Conservation (phyloP, 495 filamentous ascomycete species). For the Penicillium nucicola region DNA sequence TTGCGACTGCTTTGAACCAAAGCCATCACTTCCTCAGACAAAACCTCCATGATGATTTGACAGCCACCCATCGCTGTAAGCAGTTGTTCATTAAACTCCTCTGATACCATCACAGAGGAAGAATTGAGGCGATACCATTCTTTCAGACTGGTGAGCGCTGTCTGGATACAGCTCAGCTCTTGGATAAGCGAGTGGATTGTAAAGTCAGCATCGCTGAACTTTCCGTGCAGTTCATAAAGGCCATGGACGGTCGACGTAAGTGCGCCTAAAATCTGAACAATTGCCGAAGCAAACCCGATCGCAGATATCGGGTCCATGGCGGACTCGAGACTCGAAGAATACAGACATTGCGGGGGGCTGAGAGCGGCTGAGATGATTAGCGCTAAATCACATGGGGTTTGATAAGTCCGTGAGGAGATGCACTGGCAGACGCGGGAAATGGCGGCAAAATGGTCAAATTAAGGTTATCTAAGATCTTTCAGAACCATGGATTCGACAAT, state of each 20-base stretch:
- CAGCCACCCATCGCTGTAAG: constrained; percentile 41
- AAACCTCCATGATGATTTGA: constrained; percentile 34
- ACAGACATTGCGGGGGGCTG: not conserved
- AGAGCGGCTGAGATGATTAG: not conserved
- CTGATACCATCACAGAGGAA: constrained; percentile 18
- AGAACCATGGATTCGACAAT: no score
- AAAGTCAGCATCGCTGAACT: constrained; percentile 40
- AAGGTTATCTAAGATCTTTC: no score
- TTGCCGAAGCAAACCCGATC: constrained; percentile 28
- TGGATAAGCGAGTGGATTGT: constrained; percentile 39
- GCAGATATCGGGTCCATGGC: constrained; percentile 33
- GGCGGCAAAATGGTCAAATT: no score
- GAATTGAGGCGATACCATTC: constrained; percentile 35
- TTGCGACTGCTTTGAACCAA: constrained; percentile 24
- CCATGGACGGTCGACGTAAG: constrained; percentile 34
- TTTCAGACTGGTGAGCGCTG: constrained; percentile 39
- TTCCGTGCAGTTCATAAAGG: constrained; percentile 32
- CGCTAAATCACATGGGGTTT: not conserved
- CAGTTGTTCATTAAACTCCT: constrained; percentile 31
- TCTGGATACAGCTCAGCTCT: constrained; percentile 37
- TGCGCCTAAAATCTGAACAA: constrained; percentile 25
- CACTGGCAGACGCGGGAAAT: no score
- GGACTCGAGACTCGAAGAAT: not conserved
- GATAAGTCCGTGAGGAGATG: no score
- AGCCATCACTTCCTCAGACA: constrained; percentile 36